Conservation (phyloP, 805 yeast genomes). For the Brettanomyces naardenensis region DNA sequence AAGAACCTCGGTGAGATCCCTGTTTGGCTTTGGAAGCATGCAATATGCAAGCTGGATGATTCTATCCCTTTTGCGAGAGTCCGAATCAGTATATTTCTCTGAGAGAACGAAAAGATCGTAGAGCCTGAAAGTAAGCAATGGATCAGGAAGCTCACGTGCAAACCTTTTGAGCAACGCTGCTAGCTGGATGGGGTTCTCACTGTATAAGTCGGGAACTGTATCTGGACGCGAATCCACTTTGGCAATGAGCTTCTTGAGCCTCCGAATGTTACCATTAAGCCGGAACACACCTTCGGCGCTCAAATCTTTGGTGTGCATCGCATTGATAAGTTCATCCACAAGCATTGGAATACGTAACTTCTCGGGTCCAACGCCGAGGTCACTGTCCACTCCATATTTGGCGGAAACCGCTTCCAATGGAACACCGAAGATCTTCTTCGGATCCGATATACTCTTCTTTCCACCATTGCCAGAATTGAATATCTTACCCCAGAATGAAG, state of each 20-base stretch:
- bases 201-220: conserved; percentile 57
- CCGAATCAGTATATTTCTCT: conserved; percentile 41
- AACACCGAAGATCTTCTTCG: conserved; percentile 58
- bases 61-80: conserved; percentile 38
- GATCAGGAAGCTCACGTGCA: conserved; percentile 87
- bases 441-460: conserved; percentile 5
- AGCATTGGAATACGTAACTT: conserved; percentile 76
- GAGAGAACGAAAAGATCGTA: conserved; percentile 75
- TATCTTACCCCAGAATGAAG: conserved; percentile 47
- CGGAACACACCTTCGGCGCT: conserved; percentile 95
- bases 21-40: conserved; percentile 69
- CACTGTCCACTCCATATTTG: conserved; percentile 74
- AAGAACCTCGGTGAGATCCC: conserved; percentile 82
- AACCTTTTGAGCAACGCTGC: conserved; percentile 91
- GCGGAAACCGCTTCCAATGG: conserved; percentile 62
- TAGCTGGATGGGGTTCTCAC: conserved; percentile 80
- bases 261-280: conserved; percentile 88
- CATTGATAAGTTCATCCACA: conserved; percentile 76
- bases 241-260: conserved; percentile 64
- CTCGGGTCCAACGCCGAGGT: conserved; percentile 75
- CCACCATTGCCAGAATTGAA: conserved; percentile 23
- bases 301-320: conserved; percentile 85
- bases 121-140: conserved; percentile 68
- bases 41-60: conserved; percentile 61
- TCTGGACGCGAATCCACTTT: conserved; percentile 64